Evolutionary conservation across 2,329 filamentous ascomycete species (phyloP).

Genomic region (Calonectria leucothoes): DNA sequence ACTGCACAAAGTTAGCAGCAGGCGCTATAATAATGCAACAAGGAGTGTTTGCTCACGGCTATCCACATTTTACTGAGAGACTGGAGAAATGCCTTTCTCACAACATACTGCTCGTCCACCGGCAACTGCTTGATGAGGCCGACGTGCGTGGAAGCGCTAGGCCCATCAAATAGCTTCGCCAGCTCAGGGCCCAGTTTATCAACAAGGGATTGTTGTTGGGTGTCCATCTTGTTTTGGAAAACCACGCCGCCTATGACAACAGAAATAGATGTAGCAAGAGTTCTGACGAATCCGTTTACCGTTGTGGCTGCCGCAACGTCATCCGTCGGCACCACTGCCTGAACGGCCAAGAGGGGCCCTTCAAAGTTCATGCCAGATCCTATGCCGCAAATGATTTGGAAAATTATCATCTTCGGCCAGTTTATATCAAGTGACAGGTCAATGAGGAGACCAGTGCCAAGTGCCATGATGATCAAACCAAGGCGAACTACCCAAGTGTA

Average conservation of each 20-base stretch:
- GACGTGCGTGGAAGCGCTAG: slow-evolving; percentile 67
- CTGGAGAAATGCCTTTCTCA: slow-evolving; percentile 39
- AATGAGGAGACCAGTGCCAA: slow-evolving; percentile 70
- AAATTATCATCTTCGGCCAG: slow-evolving; percentile 62
- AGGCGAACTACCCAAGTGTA: slow-evolving; percentile 67
- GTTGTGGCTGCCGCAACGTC: slow-evolving; percentile 74
- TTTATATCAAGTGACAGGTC: slow-evolving; percentile 63
- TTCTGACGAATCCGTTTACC: slow-evolving; percentile 71
- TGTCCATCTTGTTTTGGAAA: slow-evolving; percentile 76
- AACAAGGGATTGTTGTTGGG: slow-evolving; percentile 56
- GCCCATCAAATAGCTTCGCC: slow-evolving; percentile 63
- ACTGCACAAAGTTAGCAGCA: slow-evolving; percentile 22
- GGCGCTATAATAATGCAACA: background rate
- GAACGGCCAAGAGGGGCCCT: slow-evolving; percentile 71
- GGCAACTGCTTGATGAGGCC: slow-evolving; percentile 54
- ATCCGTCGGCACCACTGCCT: slow-evolving; percentile 67
- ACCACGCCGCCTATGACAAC: slow-evolving; percentile 77
- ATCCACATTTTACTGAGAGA: slow-evolving; percentile 44
- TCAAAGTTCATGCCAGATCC: slow-evolving; percentile 74
- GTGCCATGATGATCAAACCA: slow-evolving; percentile 65
- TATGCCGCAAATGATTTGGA: slow-evolving; percentile 69
- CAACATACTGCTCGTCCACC: slow-evolving; percentile 31
- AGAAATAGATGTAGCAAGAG: slow-evolving; percentile 71
- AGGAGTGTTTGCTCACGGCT: slow-evolving; percentile 31
- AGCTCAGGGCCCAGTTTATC: slow-evolving; percentile 58